Conservation (phyloP, 73 alveolate species). For the Halteria grandinella region DNA sequence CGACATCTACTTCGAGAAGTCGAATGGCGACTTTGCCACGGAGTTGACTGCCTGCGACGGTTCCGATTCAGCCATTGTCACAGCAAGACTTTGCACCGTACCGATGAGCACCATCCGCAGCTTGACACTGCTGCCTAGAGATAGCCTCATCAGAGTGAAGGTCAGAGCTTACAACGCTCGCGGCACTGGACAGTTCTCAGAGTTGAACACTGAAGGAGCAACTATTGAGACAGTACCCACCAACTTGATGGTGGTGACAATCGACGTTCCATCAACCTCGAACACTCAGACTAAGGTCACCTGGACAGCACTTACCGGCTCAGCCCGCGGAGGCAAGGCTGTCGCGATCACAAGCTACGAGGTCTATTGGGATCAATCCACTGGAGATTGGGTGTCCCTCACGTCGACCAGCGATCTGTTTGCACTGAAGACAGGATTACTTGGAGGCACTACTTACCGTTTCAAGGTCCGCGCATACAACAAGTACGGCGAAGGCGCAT, state of each 20-base stretch:
- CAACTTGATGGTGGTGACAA: background rate
- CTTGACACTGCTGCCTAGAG: background rate
- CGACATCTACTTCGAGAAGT: conserved; percentile 1
- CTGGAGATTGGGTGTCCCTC: conserved; percentile 6
- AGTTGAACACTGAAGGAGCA: conserved; percentile 50
- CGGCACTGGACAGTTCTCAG: conserved; percentile 63
- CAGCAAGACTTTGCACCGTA: conserved; percentile 16
- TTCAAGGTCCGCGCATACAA: conserved; percentile 49
- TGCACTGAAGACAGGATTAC: background rate
- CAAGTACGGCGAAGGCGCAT: conserved; percentile 50
- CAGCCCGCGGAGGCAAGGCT: conserved; percentile 26
- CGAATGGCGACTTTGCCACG: background rate
- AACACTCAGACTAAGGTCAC: background rate
- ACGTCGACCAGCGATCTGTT: background rate
- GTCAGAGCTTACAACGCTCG: conserved; percentile 38
- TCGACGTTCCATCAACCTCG: conserved; percentile 6
- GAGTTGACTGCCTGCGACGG: conserved; percentile 46
- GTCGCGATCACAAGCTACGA: conserved; percentile 23
- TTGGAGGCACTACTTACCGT: conserved; percentile 48
- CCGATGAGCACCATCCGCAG: conserved; percentile 33
- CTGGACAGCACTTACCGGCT: conserved; percentile 16
- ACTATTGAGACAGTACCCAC: conserved; percentile 38
- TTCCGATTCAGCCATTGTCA: background rate
- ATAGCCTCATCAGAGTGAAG: conserved; percentile 28
- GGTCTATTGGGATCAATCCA: conserved; percentile 12